These are phyloP conservation scores for Linderniella brevidens DNA, from an alignment of 257 asterid genomes.

Conservation along the genomic window DNA sequence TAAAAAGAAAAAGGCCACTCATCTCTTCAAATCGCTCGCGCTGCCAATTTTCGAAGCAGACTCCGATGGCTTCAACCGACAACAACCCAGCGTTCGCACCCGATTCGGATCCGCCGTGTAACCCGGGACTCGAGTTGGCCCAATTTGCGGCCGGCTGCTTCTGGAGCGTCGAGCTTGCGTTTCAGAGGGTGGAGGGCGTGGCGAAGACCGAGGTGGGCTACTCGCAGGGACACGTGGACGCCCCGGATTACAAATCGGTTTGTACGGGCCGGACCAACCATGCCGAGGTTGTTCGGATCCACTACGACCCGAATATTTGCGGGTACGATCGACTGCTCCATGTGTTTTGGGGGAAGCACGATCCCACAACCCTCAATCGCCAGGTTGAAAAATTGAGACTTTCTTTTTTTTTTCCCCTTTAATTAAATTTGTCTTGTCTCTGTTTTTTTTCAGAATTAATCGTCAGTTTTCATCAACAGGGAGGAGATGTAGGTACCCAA, in stretches of 20 bases:
- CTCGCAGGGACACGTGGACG: slow-evolving; percentile 27
- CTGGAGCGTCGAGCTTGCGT: slow-evolving; percentile 58
- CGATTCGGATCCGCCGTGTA: slow-evolving; percentile 29
- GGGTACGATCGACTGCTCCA: slow-evolving; percentile 25
- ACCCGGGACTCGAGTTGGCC: slow-evolving; percentile 35
- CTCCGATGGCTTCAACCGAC: too few relatives aligned
- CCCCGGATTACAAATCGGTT: slow-evolving; percentile 34
- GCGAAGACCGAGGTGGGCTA: slow-evolving; percentile 49
- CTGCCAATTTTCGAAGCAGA: too few relatives aligned
- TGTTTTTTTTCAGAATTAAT: too few relatives aligned
- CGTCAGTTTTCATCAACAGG: slow-evolving; percentile 16
- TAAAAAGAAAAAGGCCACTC: too few relatives aligned
- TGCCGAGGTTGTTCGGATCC: slow-evolving; percentile 45
- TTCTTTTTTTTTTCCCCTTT: too few relatives aligned
- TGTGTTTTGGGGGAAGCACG: slow-evolving; percentile 50
- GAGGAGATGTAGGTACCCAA: slow-evolving; percentile 54
- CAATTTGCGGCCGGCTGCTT: slow-evolving; percentile 63
- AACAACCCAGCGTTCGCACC: slow-evolving; percentile 7
- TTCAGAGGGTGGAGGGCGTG: slow-evolving; percentile 48
- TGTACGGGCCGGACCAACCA: slow-evolving; percentile 48
- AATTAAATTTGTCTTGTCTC: too few relatives aligned
- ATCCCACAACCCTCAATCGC: slow-evolving; percentile 52
- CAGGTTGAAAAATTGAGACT: slow-evolving; percentile 18
- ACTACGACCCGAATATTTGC: slow-evolving; percentile 47
- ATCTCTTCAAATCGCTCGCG: too few relatives aligned